phyloP scores from a whole-genome alignment of 2,329 filamentous ascomycete genomes.

The Colletotrichum gigasporum region DNA sequence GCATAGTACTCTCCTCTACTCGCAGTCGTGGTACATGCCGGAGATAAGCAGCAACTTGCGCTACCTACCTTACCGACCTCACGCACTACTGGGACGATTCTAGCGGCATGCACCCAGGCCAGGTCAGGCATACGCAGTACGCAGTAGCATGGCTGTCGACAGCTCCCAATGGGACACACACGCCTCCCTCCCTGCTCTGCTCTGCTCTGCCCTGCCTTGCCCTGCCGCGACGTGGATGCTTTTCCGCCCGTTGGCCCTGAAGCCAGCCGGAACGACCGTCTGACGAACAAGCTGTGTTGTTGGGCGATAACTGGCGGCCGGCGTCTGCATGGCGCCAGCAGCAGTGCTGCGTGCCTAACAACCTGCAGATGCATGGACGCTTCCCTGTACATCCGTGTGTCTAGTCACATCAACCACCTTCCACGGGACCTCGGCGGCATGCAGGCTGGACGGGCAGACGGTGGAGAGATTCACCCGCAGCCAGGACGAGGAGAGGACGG shows the following conservation, averaged over 20 bases:
- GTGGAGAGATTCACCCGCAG: slow-evolving; percentile 17
- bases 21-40: neutral
- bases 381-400: neutral
- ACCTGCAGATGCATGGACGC: neutral
- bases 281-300: neutral
- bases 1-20: no score
- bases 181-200: neutral
- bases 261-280: neutral
- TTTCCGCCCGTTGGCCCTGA: neutral
- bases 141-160: neutral
- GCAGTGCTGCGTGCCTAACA: neutral
- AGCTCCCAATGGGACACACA: neutral
- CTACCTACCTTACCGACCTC: no score
- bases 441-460: slow-evolving; percentile 21
- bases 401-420: slow-evolving; percentile 16
- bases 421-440: slow-evolving; percentile 30
- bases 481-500: slow-evolving; percentile 7
- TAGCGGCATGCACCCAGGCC: neutral
- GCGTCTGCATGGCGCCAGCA: neutral
- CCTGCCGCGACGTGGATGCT: no score
- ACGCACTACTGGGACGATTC: no score
- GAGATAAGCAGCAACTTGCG: neutral
- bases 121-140: no score
- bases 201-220: neutral
- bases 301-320: neutral